phyloP scores from a whole-genome alignment of 2,329 filamentous ascomycete species.

The Colletotrichum phormii region DNA sequence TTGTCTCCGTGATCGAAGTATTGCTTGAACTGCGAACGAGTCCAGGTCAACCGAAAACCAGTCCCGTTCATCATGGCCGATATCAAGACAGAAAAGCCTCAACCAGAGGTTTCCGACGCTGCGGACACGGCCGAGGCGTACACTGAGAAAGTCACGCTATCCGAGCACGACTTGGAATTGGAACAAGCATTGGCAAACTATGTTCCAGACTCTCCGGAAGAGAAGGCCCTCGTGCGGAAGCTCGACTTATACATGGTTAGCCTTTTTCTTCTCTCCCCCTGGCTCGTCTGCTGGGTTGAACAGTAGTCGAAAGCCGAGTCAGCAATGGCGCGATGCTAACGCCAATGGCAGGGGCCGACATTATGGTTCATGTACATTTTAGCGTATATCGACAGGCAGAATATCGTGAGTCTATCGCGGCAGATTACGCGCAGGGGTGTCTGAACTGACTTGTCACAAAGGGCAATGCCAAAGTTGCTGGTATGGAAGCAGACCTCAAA shows the following conservation, averaged over 20 bases:
- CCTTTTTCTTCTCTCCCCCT: neutral
- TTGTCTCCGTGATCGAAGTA: neutral
- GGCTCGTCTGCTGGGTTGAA: neutral
- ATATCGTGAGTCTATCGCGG: slow-evolving; percentile 29
- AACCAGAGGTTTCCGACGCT: neutral
- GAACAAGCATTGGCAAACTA: slow-evolving; percentile 20
- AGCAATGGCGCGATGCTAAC: neutral
- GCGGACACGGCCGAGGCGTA: slow-evolving; percentile 15
- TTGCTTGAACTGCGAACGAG: neutral
- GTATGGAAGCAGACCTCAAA: slow-evolving; percentile 58
- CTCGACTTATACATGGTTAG: slow-evolving; percentile 43
- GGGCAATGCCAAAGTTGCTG: slow-evolving; percentile 62
- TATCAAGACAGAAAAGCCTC: slow-evolving; percentile 12
- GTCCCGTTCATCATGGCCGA: slow-evolving; percentile 4
- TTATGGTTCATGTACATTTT: slow-evolving; percentile 47
- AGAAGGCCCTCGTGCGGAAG: slow-evolving; percentile 43
- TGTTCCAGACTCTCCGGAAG: slow-evolving; percentile 18
- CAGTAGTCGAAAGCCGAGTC: neutral
- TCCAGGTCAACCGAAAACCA: neutral
- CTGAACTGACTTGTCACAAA: slow-evolving; percentile 37
- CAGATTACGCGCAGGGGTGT: slow-evolving; percentile 40
- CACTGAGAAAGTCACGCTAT: slow-evolving; percentile 2
- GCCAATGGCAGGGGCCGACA: slow-evolving; percentile 37
- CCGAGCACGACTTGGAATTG: slow-evolving; percentile 15
- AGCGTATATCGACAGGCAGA: slow-evolving; percentile 43